Percentiles rank a stretch among this genome's conserved stretches.
Evolutionary conservation across 805 yeast species (phyloP).

Genomic region (Ogataea allantospora): DNA sequence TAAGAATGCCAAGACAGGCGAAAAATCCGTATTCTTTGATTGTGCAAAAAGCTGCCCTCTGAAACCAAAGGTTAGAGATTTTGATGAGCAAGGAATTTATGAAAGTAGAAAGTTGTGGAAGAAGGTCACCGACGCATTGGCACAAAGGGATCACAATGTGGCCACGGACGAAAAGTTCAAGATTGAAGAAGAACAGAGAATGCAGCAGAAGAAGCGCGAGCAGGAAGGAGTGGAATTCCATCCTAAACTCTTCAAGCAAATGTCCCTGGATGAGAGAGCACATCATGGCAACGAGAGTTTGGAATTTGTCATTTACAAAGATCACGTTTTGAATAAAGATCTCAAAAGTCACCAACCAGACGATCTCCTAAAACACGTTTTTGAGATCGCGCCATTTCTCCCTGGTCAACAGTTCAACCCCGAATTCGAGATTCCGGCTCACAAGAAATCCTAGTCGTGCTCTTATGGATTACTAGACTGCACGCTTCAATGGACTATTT

Average conservation of each 20-base stretch:
- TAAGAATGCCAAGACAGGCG: conserved; percentile 44
- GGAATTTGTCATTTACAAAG: conserved; percentile 66
- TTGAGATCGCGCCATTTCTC: conserved; percentile 70
- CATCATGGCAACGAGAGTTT: conserved; percentile 41
- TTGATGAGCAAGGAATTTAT: conserved; percentile 72
- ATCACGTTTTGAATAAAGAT: conserved; percentile 40
- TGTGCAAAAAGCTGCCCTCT: conserved; percentile 51
- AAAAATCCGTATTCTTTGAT: conserved; percentile 54
- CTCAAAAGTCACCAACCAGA: conserved; percentile 46
- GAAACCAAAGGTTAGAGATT: conserved; percentile 72
- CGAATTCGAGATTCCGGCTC: conserved; percentile 68
- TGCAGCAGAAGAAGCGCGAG: conserved; percentile 63
- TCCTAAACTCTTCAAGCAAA: conserved; percentile 70
- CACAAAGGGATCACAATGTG: conserved; percentile 67
- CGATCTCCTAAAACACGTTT: conserved; percentile 52
- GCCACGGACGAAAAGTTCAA: conserved; percentile 89
- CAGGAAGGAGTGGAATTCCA: conserved; percentile 80
- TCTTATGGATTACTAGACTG: conserved; percentile 1
- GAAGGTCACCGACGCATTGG: conserved; percentile 78
- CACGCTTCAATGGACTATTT: conserved; percentile 8
- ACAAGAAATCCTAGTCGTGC: conserved; percentile 41
- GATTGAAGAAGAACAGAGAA: conserved; percentile 86
- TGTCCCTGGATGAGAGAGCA: conserved; percentile 34
- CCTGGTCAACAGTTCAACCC: conserved; percentile 76
- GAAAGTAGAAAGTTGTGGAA: conserved; percentile 87